Base-by-base conservation (phyloP, 1,139 yeast genomes). In the Candida labiduridarum region DNA sequence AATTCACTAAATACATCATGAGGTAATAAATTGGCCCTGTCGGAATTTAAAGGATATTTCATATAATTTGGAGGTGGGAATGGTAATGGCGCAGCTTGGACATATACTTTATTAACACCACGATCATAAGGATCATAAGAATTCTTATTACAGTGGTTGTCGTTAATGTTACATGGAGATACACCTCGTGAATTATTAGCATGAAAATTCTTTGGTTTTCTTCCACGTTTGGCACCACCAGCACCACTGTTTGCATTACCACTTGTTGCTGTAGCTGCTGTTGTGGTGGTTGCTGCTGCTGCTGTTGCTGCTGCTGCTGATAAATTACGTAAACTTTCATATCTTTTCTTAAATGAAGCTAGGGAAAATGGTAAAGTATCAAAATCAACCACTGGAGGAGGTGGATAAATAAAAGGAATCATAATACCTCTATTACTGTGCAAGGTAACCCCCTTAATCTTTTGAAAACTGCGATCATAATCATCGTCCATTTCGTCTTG, bases 1-100 rank as follows among this genome's bases (percentile, higher is more conserved):
- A 75, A 66, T 22, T 68, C 64, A 2, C 59, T 56, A 51, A 76
- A 73, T 11, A 75, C 77, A 27, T 74, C 78, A 12, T 53, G 54
- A 0, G 81, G 80, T 2, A 67, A 59, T 39, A 75, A 59, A 3
- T 70, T 59, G 0, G 78, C 65, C 49, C 66, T 60, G 45, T 73
- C 74, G 1, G 80, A 68, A 16, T 68, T 54, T 34, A 76, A 56
- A 0, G 80, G 79, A 53, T 74, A 75, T n/a, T 80, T 78, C 80
- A 76, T 76, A 61, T 66, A 76, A 54, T 73, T 71, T n/a, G 71
- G 69, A 0, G 80, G 81, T 6, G 81, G 80, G 51, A 76, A 76
- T 7, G 80, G 80, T 39, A 76, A 63, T 8, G 80, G 81, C 2
- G 80, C 78, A n/a, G 74, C 64, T 44, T 64, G 59, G 10, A 66